Evolutionary conservation across 331 rosid species (phyloP).

Genomic region (Rhamnella rubrinervis): DNA sequence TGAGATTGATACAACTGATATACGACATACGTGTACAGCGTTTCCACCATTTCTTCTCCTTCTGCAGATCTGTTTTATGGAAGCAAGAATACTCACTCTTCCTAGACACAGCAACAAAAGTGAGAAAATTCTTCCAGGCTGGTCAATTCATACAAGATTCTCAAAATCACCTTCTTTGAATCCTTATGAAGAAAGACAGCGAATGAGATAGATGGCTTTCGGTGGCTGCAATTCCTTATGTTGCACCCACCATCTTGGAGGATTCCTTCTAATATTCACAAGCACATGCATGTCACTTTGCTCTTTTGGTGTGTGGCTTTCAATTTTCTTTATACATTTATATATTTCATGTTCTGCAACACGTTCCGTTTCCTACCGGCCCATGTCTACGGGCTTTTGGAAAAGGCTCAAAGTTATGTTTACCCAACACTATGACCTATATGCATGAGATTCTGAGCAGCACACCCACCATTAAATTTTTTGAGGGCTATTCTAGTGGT

Average conservation of each 20-base stretch:
- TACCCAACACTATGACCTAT: no score
- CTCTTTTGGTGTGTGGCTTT: no score
- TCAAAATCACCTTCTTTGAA: slow-evolving; percentile 49
- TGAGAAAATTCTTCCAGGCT: slow-evolving; percentile 24
- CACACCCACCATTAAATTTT: no score
- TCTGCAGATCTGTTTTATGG: slow-evolving; percentile 29
- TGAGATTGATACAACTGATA: slow-evolving; percentile 17
- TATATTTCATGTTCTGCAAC: not conserved
- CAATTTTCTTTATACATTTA: not conserved
- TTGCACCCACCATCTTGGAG: slow-evolving; percentile 62
- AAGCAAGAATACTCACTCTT: slow-evolving; percentile 33
- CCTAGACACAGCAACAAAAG: slow-evolving; percentile 31
- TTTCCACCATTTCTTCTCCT: slow-evolving; percentile 36
- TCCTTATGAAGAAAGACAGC: slow-evolving; percentile 41
- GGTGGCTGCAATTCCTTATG: slow-evolving; percentile 51
- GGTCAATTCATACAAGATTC: slow-evolving; percentile 68
- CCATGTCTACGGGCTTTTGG: no score
- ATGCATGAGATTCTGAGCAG: no score
- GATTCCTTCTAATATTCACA: slow-evolving; percentile 53
- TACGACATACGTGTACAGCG: slow-evolving; percentile 33
- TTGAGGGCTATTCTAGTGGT: no score
- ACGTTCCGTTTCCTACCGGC: not conserved
- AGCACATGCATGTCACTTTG: slow-evolving; percentile 2
- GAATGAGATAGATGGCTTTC: slow-evolving; percentile 47
- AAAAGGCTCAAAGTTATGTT: no score